Evolutionary conservation across 345 rosid genomes (phyloP).

Genomic region (Eucalyptus brandiana): DNA sequence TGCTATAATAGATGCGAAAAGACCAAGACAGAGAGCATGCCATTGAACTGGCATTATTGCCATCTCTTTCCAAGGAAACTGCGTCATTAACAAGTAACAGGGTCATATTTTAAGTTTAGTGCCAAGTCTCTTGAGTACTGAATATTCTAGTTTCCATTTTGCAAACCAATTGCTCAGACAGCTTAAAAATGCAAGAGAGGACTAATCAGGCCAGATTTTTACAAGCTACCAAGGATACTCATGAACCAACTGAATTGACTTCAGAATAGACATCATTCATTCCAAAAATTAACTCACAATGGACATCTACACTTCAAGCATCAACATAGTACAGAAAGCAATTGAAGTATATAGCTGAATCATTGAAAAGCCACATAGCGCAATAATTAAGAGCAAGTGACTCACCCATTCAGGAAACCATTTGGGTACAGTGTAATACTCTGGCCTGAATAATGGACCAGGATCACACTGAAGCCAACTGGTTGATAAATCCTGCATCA

Average conservation of each 20-base stretch:
- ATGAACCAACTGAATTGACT: background rate
- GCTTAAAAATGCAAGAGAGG: background rate
- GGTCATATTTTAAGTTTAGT: background rate
- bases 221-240: background rate
- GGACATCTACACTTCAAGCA: background rate
- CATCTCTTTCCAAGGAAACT: slow-evolving; percentile 92
- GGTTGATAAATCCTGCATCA: slow-evolving; percentile 69
- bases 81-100: background rate
- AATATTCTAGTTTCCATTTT: background rate
- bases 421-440: slow-evolving; percentile 39
- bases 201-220: background rate
- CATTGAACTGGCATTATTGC: slow-evolving; percentile 79
- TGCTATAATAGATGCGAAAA: slow-evolving; percentile 97
- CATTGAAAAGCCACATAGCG: background rate
- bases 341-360: background rate
- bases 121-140: background rate
- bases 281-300: background rate
- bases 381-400: background rate
- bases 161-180: background rate
- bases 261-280: background rate
- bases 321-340: background rate
- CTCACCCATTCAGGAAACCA: slow-evolving; percentile 74
- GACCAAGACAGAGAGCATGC: slow-evolving; percentile 89
- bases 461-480: slow-evolving; percentile 98
- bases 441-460: slow-evolving; percentile 84